Percentiles rank a stretch among this genome's conserved stretches.
These are phyloP conservation scores for Globisporangium splendens DNA, from an alignment of 352 stramenopile species.

Conservation along the genomic window DNA sequence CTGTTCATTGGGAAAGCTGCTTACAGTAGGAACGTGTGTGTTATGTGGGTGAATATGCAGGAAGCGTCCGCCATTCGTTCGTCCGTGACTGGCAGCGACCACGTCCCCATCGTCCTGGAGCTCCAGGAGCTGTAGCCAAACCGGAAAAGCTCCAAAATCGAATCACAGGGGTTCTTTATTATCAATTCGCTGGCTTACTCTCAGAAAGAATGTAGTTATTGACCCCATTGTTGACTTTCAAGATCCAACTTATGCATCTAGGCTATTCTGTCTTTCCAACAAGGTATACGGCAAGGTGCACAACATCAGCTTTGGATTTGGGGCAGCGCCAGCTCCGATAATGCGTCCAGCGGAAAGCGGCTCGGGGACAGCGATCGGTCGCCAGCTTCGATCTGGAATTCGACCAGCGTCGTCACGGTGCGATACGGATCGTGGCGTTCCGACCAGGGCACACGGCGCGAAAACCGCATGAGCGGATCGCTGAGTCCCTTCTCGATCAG, in stretches of 20 bases:
- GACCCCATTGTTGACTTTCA: neutral
- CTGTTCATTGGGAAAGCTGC: too few species aligned
- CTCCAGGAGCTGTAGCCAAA: slow-evolving; percentile 26
- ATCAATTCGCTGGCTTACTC: too few species aligned
- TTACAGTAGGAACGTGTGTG: neutral
- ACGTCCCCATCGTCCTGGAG: slow-evolving; percentile 73
- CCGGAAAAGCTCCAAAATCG: neutral
- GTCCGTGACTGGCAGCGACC: slow-evolving; percentile 67
- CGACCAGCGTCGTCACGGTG: slow-evolving; percentile 29
- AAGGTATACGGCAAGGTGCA: neutral
- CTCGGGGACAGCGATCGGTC: slow-evolving; percentile 23
- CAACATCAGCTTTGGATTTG: neutral
- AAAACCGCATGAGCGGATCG: slow-evolving; percentile 7
- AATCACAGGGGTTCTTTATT: neutral
- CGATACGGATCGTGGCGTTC: slow-evolving; percentile 21
- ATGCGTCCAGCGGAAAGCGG: slow-evolving; percentile 1
- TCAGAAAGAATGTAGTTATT: too few species aligned
- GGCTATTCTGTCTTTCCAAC: neutral
- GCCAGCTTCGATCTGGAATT: slow-evolving; percentile 62
- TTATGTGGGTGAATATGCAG: slow-evolving; percentile 16
- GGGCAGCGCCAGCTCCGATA: neutral
- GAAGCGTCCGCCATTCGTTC: slow-evolving; percentile 58
- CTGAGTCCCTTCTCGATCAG: slow-evolving; percentile 33
- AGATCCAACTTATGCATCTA: too few species aligned
- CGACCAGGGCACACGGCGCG: slow-evolving; percentile 16